Conservation (phyloP, 192 early-diverging fungal species). For the Oehlia diaphana region DNA sequence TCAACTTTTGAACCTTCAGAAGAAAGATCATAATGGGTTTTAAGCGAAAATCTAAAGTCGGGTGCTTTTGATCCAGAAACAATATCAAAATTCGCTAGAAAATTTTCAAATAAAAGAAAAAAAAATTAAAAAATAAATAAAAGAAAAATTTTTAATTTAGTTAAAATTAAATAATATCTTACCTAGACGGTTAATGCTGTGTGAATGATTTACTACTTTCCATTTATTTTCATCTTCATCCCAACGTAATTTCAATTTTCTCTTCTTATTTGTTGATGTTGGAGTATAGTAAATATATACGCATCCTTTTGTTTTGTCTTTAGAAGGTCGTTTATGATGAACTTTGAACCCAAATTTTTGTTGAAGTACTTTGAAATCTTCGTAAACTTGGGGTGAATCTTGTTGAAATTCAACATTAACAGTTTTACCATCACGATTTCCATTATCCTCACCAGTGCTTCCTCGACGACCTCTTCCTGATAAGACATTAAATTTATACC, state of each 20-base stretch:
- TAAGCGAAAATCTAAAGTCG: background rate
- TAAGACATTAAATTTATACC: background rate
- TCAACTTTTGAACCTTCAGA: background rate
- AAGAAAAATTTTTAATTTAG: background rate
- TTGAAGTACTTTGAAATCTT: background rate
- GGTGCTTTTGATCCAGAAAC: background rate
- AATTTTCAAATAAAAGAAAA: background rate
- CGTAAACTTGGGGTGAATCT: background rate
- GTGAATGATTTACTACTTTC: background rate
- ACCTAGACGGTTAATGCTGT: background rate
- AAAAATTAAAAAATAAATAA: background rate
- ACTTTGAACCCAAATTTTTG: background rate
- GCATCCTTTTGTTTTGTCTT: background rate
- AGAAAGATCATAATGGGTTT: background rate
- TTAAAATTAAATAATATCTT: background rate
- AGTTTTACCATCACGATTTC: background rate
- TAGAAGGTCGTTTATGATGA: background rate
- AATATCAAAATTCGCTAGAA: background rate
- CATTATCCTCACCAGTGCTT: too few species aligned
- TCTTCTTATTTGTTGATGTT: background rate
- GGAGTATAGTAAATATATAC: background rate
- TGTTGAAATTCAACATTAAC: background rate
- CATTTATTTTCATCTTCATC: background rate
- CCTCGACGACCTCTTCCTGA: background rate
- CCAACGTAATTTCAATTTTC: background rate